Conservation (phyloP, 352 stramenopile genomes). For the Phytophthora cryptogea region DNA sequence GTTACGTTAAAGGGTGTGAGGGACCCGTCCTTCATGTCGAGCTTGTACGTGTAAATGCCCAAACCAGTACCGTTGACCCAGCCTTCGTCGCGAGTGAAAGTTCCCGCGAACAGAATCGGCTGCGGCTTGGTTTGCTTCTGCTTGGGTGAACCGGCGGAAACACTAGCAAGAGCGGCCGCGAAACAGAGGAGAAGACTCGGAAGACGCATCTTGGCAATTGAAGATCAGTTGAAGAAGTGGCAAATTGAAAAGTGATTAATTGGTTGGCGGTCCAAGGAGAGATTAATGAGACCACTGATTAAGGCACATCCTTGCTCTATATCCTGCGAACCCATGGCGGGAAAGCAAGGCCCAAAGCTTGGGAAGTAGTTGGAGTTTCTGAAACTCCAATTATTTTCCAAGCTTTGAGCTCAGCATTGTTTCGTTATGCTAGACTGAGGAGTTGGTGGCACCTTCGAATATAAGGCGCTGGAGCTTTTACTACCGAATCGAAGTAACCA, state of each 20-base stretch:
- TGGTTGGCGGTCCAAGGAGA: not conserved
- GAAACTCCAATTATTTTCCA: too few species aligned
- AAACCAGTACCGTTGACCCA: constrained; percentile 71
- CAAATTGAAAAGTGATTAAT: constrained; percentile 21
- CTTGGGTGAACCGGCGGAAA: constrained; percentile 22
- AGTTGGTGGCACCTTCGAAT: too few species aligned
- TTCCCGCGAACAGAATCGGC: constrained; percentile 54
- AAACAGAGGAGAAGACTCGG: constrained; percentile 26
- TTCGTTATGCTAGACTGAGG: too few species aligned
- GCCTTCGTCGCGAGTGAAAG: constrained; percentile 72
- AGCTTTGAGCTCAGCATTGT: too few species aligned
- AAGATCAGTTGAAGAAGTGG: not conserved
- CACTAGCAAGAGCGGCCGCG: constrained; percentile 16
- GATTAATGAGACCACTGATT: too few species aligned
- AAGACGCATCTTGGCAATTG: constrained; percentile 24
- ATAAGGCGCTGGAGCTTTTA: too few species aligned
- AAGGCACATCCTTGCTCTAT: too few species aligned
- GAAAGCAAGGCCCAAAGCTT: too few species aligned
- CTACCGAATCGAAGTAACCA: too few species aligned
- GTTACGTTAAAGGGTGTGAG: constrained; percentile 45
- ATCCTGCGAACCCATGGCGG: too few species aligned
- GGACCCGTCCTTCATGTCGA: constrained; percentile 46
- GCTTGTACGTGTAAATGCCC: constrained; percentile 61
- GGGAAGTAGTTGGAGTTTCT: too few species aligned
- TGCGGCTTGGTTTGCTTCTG: constrained; percentile 14